Percentiles rank a stretch among this genome's conserved stretches.
Conservation (phyloP, 345 rosid species). For the Garcia nutans region DNA sequence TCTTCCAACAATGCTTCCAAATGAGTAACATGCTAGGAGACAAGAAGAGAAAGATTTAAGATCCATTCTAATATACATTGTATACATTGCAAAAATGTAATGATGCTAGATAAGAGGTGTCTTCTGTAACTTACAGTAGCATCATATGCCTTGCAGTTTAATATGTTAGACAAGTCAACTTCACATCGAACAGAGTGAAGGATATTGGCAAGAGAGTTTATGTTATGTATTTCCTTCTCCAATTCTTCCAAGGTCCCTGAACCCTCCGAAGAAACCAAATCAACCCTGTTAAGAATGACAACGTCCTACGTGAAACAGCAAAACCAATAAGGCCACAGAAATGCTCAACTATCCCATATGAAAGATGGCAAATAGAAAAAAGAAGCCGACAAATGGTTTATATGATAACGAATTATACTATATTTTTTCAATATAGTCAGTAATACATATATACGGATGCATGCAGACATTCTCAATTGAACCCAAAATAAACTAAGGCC, state of each 20-base stretch:
- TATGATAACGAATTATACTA: not conserved
- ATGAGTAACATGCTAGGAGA: slow-evolving; percentile 58
- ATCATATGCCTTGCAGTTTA: slow-evolving; percentile 80
- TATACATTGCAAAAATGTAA: not conserved
- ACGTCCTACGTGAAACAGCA: slow-evolving; percentile 60
- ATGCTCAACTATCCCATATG: not conserved
- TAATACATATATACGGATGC: not conserved
- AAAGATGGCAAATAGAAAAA: not conserved
- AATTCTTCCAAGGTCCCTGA: slow-evolving; percentile 57
- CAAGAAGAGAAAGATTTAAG: not conserved
- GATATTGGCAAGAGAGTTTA: slow-evolving; percentile 75
- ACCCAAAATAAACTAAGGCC: not conserved
- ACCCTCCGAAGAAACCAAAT: slow-evolving; percentile 61
- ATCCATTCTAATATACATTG: slow-evolving; percentile 23
- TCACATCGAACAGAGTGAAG: slow-evolving; percentile 69
- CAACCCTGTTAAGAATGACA: slow-evolving; percentile 87
- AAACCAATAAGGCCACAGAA: slow-evolving; percentile 19
- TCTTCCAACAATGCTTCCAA: slow-evolving; percentile 67
- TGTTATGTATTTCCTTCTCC: slow-evolving; percentile 70
- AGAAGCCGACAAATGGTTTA: not conserved
- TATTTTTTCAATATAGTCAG: not conserved
- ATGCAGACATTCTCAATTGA: not conserved
- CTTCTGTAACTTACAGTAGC: slow-evolving; percentile 55
- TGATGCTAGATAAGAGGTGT: slow-evolving; percentile 2
- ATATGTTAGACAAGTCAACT: slow-evolving; percentile 70